Conservation (phyloP, 148 eudicot species). For the Nepenthes mirabilis region DNA sequence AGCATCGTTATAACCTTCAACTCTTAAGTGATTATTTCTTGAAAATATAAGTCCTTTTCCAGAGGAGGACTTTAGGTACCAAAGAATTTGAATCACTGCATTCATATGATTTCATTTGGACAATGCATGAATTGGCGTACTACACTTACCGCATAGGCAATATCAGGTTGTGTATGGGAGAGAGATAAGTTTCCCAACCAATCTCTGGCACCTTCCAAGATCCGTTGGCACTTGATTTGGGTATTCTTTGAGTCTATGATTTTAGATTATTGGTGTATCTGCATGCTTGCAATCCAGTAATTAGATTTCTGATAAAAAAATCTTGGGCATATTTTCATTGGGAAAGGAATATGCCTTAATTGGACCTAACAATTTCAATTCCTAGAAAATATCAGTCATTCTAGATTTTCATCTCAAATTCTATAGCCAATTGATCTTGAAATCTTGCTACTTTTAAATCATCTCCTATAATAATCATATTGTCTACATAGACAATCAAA, state of each 20-base stretch:
- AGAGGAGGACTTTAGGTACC: background rate
- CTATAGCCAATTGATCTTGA: background rate
- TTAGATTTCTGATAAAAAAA: background rate
- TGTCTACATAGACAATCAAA: conserved; percentile 1
- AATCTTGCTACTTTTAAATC: background rate
- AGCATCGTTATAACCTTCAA: background rate
- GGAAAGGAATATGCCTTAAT: background rate
- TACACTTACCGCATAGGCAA: background rate
- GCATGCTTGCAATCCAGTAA: conserved; percentile 1
- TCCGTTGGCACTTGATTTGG: background rate
- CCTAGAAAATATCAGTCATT: background rate
- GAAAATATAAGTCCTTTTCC: background rate
- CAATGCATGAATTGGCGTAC: conserved; percentile 1
- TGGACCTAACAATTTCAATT: background rate
- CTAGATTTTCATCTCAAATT: background rate
- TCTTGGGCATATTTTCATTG: background rate
- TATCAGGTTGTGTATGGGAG: conserved; percentile 1
- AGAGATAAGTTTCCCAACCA: background rate
- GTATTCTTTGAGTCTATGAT: no score
- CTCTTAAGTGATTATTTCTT: background rate
- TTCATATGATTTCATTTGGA: background rate
- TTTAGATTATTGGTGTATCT: background rate
- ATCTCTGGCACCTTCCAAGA: background rate
- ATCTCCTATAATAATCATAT: conserved; percentile 2
- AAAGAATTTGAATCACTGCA: background rate